Percentiles rank a stretch among this genome's conserved stretches.
These are phyloP conservation scores for Akanthomyces lecanii DNA, from an alignment of 2,329 filamentous ascomycete genomes.

Conservation along the genomic window DNA sequence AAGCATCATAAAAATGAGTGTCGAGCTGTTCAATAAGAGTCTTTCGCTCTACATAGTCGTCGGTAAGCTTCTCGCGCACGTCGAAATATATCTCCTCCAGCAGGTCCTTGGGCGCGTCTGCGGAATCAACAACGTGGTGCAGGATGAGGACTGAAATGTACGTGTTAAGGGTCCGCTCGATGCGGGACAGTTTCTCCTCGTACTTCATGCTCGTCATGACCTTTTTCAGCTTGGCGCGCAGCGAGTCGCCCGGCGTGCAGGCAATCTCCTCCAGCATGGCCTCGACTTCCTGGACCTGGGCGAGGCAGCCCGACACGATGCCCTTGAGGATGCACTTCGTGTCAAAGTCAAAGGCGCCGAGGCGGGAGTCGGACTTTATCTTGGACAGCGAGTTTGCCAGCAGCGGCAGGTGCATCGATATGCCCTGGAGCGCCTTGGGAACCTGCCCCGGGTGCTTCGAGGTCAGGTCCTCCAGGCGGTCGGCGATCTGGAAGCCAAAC, in stretches of 20 bases:
- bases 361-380: conserved; percentile 10
- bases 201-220: conserved; percentile 14
- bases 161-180: conserved; percentile 10
- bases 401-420: conserved; percentile 15
- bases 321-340: conserved; percentile 16
- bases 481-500: conserved; percentile 16
- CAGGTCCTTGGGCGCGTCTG: conserved; percentile 8
- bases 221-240: conserved; percentile 13
- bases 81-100: conserved; percentile 9
- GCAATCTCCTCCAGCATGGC: conserved; percentile 14
- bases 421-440: conserved; percentile 13
- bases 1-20: conserved; percentile 1
- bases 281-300: conserved; percentile 12
- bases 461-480: conserved; percentile 13
- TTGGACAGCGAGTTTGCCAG: conserved; percentile 12
- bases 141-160: conserved; percentile 14
- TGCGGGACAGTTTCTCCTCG: conserved; percentile 11
- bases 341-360: conserved; percentile 9
- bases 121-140: conserved; percentile 12
- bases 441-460: conserved; percentile 11
- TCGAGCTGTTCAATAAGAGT: neutral
- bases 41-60: neutral
- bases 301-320: conserved; percentile 13
- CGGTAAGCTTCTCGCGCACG: conserved; percentile 1
- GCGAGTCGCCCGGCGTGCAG: conserved; percentile 11